phyloP scores from a whole-genome alignment of 2,329 filamentous ascomycete genomes.

The Colletotrichum spinosum region DNA sequence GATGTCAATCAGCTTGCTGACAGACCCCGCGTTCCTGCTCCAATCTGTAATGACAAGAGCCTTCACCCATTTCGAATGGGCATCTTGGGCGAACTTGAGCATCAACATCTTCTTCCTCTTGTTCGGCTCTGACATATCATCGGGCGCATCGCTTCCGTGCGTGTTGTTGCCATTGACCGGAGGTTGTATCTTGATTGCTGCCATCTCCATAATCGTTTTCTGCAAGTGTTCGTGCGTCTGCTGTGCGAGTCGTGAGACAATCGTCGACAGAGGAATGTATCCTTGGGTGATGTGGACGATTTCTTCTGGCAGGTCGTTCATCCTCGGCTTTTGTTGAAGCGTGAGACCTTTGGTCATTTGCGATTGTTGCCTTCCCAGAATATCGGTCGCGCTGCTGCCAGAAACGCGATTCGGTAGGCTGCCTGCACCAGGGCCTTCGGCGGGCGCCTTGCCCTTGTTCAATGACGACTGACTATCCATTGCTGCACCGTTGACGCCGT shows the following conservation, averaged over 20 bases:
- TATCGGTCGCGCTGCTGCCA: slow-evolving; percentile 40
- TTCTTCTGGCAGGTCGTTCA: slow-evolving; percentile 71
- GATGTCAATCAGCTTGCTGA: slow-evolving; percentile 90
- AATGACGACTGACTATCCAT: slow-evolving; percentile 40
- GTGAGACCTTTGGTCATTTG: slow-evolving; percentile 30
- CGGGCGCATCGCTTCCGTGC: slow-evolving; percentile 50
- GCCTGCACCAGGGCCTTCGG: slow-evolving; percentile 37
- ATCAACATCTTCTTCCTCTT: slow-evolving; percentile 80
- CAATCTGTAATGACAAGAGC: slow-evolving; percentile 90
- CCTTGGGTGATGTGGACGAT: slow-evolving; percentile 79
- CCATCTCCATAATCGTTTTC: slow-evolving; percentile 76
- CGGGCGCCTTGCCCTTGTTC: slow-evolving; percentile 48
- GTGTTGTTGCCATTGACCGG: slow-evolving; percentile 64
- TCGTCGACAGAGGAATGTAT: slow-evolving; percentile 79
- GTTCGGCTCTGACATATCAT: slow-evolving; percentile 74
- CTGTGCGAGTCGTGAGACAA: slow-evolving; percentile 85
- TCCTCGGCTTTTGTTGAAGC: slow-evolving; percentile 43
- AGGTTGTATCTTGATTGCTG: slow-evolving; percentile 70
- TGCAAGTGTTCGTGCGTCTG: slow-evolving; percentile 83
- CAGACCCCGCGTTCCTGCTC: slow-evolving; percentile 82
- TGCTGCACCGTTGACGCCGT: slow-evolving; percentile 56
- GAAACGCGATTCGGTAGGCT: slow-evolving; percentile 44
- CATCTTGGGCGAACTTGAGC: slow-evolving; percentile 81
- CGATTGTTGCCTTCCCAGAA: slow-evolving; percentile 38
- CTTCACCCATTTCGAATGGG: slow-evolving; percentile 92